phyloP scores from a whole-genome alignment of 2,329 filamentous ascomycete species.

The Aspergillus awamori region DNA sequence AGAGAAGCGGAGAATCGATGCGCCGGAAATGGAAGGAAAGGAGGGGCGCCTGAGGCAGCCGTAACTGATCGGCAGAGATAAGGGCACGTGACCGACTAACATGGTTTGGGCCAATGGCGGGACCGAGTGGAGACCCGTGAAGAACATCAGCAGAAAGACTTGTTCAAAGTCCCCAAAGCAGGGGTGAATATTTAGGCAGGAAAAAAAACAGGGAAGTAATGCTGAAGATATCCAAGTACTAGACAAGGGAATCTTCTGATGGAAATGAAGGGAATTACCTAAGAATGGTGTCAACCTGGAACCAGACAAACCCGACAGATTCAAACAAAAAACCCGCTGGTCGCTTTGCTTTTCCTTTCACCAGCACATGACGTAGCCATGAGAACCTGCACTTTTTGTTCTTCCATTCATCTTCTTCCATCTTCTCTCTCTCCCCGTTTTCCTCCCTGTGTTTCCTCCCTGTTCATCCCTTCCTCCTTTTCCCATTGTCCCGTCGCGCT shows the following conservation, averaged over 20 bases:
- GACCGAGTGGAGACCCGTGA: neutral
- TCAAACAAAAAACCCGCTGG: neutral
- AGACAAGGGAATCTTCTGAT: too few species aligned
- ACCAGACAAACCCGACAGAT: too few species aligned
- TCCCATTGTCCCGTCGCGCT: neutral
- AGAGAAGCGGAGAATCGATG: neutral
- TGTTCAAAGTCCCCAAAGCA: too few species aligned
- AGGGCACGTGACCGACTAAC: neutral
- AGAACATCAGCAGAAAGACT: neutral
- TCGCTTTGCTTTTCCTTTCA: neutral
- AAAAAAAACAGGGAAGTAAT: too few species aligned
- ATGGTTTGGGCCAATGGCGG: neutral
- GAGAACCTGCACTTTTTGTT: slow-evolving; percentile 6
- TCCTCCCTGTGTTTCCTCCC: neutral
- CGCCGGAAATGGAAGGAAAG: neutral
- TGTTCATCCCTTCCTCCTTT: neutral
- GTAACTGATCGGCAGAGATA: neutral
- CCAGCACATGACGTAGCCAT: slow-evolving; percentile 11
- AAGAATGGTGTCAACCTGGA: too few species aligned
- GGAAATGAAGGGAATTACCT: too few species aligned
- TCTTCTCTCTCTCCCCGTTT: neutral
- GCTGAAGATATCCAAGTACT: too few species aligned
- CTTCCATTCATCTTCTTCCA: neutral
- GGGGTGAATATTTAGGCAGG: too few species aligned
- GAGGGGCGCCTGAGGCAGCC: neutral